Conservation (phyloP, 768 basidiomycete genomes). For the Leccinum variicolor region DNA sequence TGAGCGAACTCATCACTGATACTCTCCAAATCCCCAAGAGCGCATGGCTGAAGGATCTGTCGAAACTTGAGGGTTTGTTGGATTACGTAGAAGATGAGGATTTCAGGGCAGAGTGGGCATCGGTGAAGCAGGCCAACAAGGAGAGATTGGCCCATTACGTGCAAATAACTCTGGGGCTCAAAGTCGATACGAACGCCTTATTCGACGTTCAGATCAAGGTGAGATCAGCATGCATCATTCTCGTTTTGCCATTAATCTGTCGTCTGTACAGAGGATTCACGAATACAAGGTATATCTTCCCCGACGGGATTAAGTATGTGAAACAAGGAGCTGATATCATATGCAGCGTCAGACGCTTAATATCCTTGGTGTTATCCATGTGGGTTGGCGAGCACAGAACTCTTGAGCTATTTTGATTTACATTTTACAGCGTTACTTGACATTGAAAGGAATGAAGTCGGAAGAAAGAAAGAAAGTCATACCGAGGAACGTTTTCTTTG, state of each 20-base stretch:
- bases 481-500: slow-evolving; percentile 93
- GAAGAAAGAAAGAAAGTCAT: slow-evolving; percentile 78
- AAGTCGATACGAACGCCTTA: slow-evolving; percentile 71
- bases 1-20: slow-evolving; percentile 81
- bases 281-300: slow-evolving; percentile 71
- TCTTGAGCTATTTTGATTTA: neutral
- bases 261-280: slow-evolving; percentile 64
- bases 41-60: slow-evolving; percentile 84
- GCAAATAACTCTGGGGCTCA: slow-evolving; percentile 65
- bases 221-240: slow-evolving; percentile 3
- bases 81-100: slow-evolving; percentile 65
- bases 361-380: slow-evolving; percentile 86
- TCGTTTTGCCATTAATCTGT: neutral
- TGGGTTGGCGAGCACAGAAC: slow-evolving; percentile 33
- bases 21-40: slow-evolving; percentile 72
- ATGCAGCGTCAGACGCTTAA: slow-evolving; percentile 87
- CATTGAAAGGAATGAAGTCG: slow-evolving; percentile 73
- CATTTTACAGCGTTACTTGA: slow-evolving; percentile 64
- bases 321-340: neutral
- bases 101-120: slow-evolving; percentile 80
- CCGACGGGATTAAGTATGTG: neutral
- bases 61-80: slow-evolving; percentile 73
- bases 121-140: slow-evolving; percentile 89
- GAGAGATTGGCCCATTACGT: slow-evolving; percentile 79
- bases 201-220: slow-evolving; percentile 93